Base-by-base conservation (phyloP, 2,329 filamentous ascomycete genomes). In the Scedosporium boydii region DNA sequence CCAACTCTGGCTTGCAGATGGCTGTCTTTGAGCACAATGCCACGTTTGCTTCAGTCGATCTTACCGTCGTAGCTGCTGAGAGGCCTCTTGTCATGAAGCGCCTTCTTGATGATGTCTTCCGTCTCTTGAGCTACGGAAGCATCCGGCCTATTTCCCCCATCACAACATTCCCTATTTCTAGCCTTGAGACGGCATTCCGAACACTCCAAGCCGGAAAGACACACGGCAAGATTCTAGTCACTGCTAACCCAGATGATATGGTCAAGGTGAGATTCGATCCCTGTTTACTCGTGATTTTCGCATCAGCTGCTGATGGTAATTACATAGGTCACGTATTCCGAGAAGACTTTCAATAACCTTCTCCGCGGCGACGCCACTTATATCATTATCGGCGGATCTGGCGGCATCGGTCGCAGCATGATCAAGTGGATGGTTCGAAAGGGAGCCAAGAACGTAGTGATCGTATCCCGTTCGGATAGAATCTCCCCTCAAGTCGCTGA, bases 351-450 rank as follows among this genome's bases (percentile, higher is more conserved):
- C 14, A 41, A 38, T n/a, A 16, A 58, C 29, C 27, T 38, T n/a
- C 29, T 58, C 16, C 27, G 74, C 2, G 61, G 66, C 1, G 69
- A 75, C 6, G 75, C 71, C 0, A 80, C 81, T 0, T 87, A 87
- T 62, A 67, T 87, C 2, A 70, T 87, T 3, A 76, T 78, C 3
- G 85, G 85, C 16, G 82, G 83, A 0, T 75, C 85, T 0, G 82
- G 83, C 16, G 84, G 84, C 10, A 74, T 87, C 0, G 84, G 84
- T 0, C 75, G 77, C 41, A 79, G 77, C 65, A 79, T 86, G 44
- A 78, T 82, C 2, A 72, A 76, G 61, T 75, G 82, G 61, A 74
- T 87, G 62, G 72, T 75, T n/a, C 67, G 69, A 4, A 76, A 78
- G 12, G 84, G 84, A 1, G 84, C 78, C 1, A 76, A 72, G 18